Conservation (phyloP, 1,139 yeast genomes). For the Magnusiomyces tetraspermus region DNA sequence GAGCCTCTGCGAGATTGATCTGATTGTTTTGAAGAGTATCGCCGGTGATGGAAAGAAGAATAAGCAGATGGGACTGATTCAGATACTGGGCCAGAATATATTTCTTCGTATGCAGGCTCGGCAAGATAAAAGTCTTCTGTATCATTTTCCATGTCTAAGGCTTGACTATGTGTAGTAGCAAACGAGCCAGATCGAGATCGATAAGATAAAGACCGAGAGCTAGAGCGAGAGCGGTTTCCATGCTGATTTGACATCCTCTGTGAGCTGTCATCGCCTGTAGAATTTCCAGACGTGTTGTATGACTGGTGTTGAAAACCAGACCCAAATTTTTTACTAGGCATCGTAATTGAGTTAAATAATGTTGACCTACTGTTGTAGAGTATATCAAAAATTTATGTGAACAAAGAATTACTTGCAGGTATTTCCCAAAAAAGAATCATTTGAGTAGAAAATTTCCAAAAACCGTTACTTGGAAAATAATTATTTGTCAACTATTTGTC, state of each 20-base stretch:
- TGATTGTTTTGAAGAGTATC: conserved; percentile 27
- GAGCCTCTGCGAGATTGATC: conserved; percentile 20
- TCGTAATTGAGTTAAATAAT: no score
- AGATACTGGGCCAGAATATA: conserved; percentile 84
- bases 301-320: no score
- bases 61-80: conserved; percentile 87
- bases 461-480: no score
- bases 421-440: no score
- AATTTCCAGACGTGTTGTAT: background rate
- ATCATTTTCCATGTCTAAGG: conserved; percentile 2
- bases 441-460: no score
- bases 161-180: background rate
- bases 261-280: no score
- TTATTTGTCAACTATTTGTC: no score
- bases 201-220: background rate
- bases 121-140: conserved; percentile 23
- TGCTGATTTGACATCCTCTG: background rate
- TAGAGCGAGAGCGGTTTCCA: background rate
- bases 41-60: conserved; percentile 69
- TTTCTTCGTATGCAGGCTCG: conserved; percentile 44
- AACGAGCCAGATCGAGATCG: background rate
- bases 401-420: no score
- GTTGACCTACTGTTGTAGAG: no score
- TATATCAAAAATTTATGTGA: no score
- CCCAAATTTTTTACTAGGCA: no score